phyloP scores from a whole-genome alignment of 2,329 filamentous ascomycete species.

The Dothiorella sarmentorum region DNA sequence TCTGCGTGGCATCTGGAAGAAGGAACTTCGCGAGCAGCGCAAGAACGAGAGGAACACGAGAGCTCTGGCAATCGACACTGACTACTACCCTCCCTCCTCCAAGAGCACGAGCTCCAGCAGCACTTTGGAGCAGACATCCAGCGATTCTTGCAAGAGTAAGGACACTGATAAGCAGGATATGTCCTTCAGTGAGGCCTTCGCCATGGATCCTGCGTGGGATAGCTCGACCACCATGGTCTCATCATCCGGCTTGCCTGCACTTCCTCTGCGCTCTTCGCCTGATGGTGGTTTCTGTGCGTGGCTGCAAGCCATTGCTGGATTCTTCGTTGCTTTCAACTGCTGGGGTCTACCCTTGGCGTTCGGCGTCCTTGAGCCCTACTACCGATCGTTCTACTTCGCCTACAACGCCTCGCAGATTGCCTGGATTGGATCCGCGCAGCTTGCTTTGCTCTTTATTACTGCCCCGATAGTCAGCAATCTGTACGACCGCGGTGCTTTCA shows the following conservation, averaged over 20 bases:
- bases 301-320: not conserved
- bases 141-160: not conserved
- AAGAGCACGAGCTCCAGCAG: not conserved
- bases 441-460: slow-evolving; percentile 33
- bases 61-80: not conserved
- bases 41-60: not conserved
- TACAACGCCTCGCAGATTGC: slow-evolving; percentile 28
- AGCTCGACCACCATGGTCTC: not conserved
- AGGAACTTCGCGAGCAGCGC: not conserved
- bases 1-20: not conserved
- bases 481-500: slow-evolving; percentile 32
- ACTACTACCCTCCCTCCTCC: not conserved
- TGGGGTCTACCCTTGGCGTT: slow-evolving; percentile 33
- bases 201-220: not conserved
- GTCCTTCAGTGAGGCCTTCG: not conserved
- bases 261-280: not conserved
- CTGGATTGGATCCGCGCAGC: slow-evolving; percentile 37
- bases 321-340: slow-evolving; percentile 21
- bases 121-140: not conserved
- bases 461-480: slow-evolving; percentile 30
- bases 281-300: not conserved
- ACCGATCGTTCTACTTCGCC: slow-evolving; percentile 23
- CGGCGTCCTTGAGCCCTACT: slow-evolving; percentile 35
- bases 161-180: not conserved
- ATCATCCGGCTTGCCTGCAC: not conserved